These are phyloP conservation scores for Cladosporium austrohemisphaericum DNA, from an alignment of 2,329 filamentous ascomycete species.

Conservation along the genomic window DNA sequence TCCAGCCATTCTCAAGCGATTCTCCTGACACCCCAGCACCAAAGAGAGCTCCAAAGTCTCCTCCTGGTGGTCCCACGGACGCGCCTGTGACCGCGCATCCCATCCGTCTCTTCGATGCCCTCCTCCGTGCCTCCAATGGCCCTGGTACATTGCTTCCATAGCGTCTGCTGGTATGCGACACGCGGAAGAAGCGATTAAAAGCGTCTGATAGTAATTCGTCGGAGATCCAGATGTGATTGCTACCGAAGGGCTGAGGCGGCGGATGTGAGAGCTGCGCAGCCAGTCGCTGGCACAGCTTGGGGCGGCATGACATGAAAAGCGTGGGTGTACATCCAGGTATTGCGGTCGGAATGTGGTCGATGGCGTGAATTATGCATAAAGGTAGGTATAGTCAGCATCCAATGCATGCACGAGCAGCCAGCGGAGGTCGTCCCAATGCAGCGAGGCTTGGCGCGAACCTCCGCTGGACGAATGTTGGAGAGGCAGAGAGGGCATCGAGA, in stretches of 20 bases:
- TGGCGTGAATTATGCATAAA: too few species aligned
- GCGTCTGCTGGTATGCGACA: slow-evolving; percentile 38
- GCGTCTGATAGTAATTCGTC: slow-evolving; percentile 53
- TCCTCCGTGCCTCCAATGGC: slow-evolving; percentile 58
- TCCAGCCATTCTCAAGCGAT: slow-evolving; percentile 21
- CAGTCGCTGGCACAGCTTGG: slow-evolving; percentile 14
- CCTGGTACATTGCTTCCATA: slow-evolving; percentile 58
- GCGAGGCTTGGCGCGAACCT: neutral
- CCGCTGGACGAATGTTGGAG: slow-evolving; percentile 6
- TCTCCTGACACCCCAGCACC: slow-evolving; percentile 18
- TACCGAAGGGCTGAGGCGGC: slow-evolving; percentile 1
- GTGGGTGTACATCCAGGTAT: too few species aligned
- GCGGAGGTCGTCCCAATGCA: neutral
- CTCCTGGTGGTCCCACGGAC: slow-evolving; percentile 10
- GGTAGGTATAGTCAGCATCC: too few species aligned
- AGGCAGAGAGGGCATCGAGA: too few species aligned
- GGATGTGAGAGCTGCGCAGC: slow-evolving; percentile 16
- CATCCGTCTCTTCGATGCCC: slow-evolving; percentile 55
- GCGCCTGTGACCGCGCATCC: slow-evolving; percentile 29
- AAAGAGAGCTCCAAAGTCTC: slow-evolving; percentile 30
- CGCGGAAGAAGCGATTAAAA: slow-evolving; percentile 50
- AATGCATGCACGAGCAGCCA: too few species aligned
- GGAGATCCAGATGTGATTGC: slow-evolving; percentile 49
- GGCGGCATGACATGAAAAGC: slow-evolving; percentile 26
- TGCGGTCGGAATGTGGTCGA: too few species aligned